phyloP scores from a whole-genome alignment of 2,329 filamentous ascomycete species.

The Chaetomiaceae sp. region DNA sequence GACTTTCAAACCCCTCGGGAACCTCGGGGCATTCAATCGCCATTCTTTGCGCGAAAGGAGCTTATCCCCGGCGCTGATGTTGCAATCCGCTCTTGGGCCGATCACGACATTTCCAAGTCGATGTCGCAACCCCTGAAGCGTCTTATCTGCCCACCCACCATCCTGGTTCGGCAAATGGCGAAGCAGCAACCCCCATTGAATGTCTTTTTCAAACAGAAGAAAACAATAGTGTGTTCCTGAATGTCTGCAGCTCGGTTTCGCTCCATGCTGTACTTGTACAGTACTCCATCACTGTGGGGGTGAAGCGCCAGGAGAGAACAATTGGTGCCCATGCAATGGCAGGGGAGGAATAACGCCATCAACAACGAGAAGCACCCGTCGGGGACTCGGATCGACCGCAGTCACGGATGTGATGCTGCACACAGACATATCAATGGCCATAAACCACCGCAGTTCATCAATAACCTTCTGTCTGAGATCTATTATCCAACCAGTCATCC shows the following conservation, averaged over 20 bases:
- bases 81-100: neutral
- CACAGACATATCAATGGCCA: neutral
- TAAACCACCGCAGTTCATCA: neutral
- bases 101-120: slow-evolving; percentile 22
- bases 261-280: no score
- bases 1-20: neutral
- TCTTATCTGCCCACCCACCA: slow-evolving; percentile 1
- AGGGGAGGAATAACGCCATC: slow-evolving; percentile 17
- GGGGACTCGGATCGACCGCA: neutral
- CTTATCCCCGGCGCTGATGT: slow-evolving; percentile 3
- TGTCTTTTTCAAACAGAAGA: no score
- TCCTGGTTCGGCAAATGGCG: neutral
- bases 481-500: no score
- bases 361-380: neutral
- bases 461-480: no score
- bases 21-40: neutral
- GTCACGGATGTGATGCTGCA: no score
- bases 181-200: neutral
- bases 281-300: neutral
- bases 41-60: neutral
- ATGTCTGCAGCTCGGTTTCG: neutral
- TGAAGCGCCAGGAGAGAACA: neutral
- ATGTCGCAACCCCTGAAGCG: slow-evolving; percentile 20
- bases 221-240: neutral
- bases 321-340: slow-evolving; percentile 9